Conservation (phyloP, 768 basidiomycete species). For the Termitomyces eurrhizus region DNA sequence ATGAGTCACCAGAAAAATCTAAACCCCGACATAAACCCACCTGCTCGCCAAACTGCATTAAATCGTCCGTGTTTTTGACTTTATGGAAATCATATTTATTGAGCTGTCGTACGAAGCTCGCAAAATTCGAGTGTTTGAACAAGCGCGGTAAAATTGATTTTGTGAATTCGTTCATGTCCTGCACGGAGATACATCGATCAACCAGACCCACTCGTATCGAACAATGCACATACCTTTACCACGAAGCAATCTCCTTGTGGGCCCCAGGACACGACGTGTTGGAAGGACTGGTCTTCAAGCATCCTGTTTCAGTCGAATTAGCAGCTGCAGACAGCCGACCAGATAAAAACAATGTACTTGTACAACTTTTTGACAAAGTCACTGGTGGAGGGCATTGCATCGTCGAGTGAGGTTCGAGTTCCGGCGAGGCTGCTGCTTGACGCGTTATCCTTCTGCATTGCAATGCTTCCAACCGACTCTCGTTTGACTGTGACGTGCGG, state of each 20-base stretch:
- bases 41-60: conserved; percentile 63
- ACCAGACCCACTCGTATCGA: not conserved
- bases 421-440: not conserved
- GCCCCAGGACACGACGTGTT: conserved; percentile 79
- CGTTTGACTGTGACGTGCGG: conserved; percentile 20
- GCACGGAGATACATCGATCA: not conserved
- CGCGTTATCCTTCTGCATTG: conserved; percentile 8
- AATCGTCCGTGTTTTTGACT: conserved; percentile 86
- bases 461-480: conserved; percentile 11
- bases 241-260: conserved; percentile 85
- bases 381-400: conserved; percentile 80
- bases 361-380: conserved; percentile 95
- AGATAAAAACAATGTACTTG: conserved; percentile 52
- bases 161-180: conserved; percentile 95
- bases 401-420: conserved; percentile 38
- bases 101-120: conserved; percentile 85
- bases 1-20: not conserved
- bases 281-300: conserved; percentile 77
- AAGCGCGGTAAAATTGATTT: conserved; percentile 85
- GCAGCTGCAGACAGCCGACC: not conserved
- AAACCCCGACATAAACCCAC: conserved; percentile 25
- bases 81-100: conserved; percentile 99
- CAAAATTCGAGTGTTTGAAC: conserved; percentile 96
- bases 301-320: conserved; percentile 47
- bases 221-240: conserved; percentile 54